These are phyloP conservation scores for Cystobasidium sp. DNA, from an alignment of 1,284 basidiomycete species.

Conservation along the genomic window DNA sequence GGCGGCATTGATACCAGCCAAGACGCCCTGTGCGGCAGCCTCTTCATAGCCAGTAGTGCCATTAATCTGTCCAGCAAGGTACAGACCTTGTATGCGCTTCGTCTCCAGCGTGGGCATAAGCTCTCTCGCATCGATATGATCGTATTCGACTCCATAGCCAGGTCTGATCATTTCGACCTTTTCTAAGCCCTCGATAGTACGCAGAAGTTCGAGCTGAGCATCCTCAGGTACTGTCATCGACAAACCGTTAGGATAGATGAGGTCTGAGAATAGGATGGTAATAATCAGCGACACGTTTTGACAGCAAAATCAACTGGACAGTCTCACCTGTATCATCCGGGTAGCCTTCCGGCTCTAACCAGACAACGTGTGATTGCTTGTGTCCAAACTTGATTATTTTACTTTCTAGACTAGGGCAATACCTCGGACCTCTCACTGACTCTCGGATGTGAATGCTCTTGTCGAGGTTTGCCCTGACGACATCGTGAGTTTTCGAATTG, in stretches of 20 bases:
- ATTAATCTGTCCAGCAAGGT: conserved; percentile 86
- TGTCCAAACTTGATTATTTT: conserved; percentile 79
- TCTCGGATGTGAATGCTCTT: conserved; percentile 82
- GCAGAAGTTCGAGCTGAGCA: conserved; percentile 75
- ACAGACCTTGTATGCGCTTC: conserved; percentile 79
- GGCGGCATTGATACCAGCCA: conserved; percentile 86
- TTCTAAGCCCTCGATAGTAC: conserved; percentile 80
- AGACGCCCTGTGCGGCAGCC: conserved; percentile 80
- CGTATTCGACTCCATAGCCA: conserved; percentile 91
- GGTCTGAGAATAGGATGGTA: conserved; percentile 59
- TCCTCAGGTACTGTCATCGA: conserved; percentile 85
- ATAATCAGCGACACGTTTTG: neutral
- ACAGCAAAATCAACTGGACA: neutral
- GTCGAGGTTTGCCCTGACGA: conserved; percentile 74
- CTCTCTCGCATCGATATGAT: conserved; percentile 85
- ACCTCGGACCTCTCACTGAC: conserved; percentile 84
- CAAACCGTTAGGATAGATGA: conserved; percentile 87
- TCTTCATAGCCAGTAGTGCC: conserved; percentile 92
- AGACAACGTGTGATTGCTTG: conserved; percentile 73
- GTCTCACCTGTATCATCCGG: conserved; percentile 68
- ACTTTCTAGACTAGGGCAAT: conserved; percentile 86
- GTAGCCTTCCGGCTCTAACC: conserved; percentile 90
- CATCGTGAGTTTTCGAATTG: conserved; percentile 70
- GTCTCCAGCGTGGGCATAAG: conserved; percentile 77
- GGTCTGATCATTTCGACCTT: conserved; percentile 77